A percentile compares a stretch with the other conserved stretches of the same genome.
phyloP scores from a whole-genome alignment of 2,329 filamentous ascomycete species.

The Diaporthe australafricana region DNA sequence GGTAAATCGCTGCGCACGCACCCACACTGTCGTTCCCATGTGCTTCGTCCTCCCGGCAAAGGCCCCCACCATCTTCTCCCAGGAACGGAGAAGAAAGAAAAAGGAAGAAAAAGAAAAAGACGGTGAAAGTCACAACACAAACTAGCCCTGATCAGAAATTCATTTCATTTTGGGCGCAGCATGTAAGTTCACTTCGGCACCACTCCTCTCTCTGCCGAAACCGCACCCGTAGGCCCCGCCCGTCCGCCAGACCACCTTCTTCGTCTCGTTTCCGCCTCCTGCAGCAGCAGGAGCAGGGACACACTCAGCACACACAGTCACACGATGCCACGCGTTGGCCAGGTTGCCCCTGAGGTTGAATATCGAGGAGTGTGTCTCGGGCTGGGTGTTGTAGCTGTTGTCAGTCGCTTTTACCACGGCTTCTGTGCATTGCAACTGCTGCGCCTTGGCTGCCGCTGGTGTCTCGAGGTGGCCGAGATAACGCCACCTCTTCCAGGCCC shows the following conservation, averaged over 20 bases:
- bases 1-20: not conserved
- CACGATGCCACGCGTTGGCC: slow-evolving; percentile 75
- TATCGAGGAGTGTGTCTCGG: slow-evolving; percentile 68
- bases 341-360: slow-evolving; percentile 75
- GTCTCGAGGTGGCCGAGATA: slow-evolving; percentile 60
- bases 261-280: slow-evolving; percentile 24
- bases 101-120: not conserved
- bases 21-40: not conserved
- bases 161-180: not conserved
- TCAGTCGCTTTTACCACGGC: slow-evolving; percentile 76
- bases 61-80: no score
- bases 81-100: no score
- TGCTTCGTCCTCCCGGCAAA: no score
- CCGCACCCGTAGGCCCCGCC: slow-evolving; percentile 44
- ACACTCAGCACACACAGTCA: slow-evolving; percentile 54
- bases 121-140: not conserved
- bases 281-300: slow-evolving; percentile 26
- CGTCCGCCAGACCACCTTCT: slow-evolving; percentile 45
- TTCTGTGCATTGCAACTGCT: slow-evolving; percentile 55
- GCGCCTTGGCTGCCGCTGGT: slow-evolving; percentile 39
- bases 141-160: not conserved
- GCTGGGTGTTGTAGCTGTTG: slow-evolving; percentile 75
- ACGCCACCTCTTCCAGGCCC: slow-evolving; percentile 76
- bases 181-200: not conserved
- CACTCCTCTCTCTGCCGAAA: slow-evolving; percentile 42